These are phyloP conservation scores for Erodium trifolium DNA, from an alignment of 441 rosid genomes.

Conservation along the genomic window DNA sequence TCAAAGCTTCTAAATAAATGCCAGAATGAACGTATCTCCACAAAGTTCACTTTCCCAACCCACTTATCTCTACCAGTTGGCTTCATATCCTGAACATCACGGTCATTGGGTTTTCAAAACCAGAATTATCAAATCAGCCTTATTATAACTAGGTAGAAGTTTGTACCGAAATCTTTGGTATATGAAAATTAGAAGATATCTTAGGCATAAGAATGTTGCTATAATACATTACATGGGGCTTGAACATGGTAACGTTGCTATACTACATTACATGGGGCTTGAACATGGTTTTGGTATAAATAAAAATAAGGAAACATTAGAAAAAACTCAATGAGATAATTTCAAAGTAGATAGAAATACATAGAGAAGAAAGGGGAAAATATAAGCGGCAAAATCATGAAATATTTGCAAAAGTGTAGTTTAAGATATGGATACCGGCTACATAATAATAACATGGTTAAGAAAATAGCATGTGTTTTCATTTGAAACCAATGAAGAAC, in stretches of 20 bases:
- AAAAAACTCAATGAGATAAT: background rate
- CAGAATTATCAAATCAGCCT: background rate
- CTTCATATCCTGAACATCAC: conserved; percentile 53
- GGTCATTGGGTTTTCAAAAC: background rate
- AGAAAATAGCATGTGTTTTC: too few species aligned
- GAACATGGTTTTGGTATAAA: too few species aligned
- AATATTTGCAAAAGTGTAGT: too few species aligned
- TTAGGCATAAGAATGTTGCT: background rate
- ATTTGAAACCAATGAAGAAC: too few species aligned
- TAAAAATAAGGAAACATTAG: background rate
- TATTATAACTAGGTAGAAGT: background rate
- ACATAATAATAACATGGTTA: too few species aligned
- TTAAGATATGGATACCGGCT: too few species aligned
- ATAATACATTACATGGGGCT: too few species aligned
- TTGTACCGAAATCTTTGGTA: too few species aligned
- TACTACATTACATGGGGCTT: too few species aligned
- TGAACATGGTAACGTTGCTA: background rate
- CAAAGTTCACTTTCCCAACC: conserved; percentile 97
- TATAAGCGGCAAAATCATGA: background rate
- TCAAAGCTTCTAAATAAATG: conserved; percentile 97
- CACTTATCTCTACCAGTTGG: conserved; percentile 56
- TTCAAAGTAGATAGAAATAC: background rate
- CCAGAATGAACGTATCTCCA: conserved; percentile 94
- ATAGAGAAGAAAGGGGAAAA: background rate
- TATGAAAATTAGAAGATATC: too few species aligned